These are phyloP conservation scores for Blastobotrys arbuscula DNA, from an alignment of 1,139 yeast species.

Conservation along the genomic window DNA sequence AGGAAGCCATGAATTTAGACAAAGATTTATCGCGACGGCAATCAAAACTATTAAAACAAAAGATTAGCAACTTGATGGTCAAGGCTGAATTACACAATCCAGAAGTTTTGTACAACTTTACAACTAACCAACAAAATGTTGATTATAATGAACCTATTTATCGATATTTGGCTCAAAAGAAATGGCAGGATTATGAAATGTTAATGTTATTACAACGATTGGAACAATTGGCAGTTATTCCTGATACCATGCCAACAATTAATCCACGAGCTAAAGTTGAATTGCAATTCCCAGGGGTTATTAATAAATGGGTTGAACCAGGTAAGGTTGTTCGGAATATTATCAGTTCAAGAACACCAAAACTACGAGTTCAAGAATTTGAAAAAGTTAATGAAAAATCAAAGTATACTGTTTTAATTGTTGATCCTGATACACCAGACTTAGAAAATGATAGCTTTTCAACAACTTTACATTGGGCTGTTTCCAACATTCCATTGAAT, in stretches of 20 bases:
- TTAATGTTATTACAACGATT: conserved; percentile 82
- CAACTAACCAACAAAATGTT: conserved; percentile 39
- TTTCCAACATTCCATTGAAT: conserved; percentile 59
- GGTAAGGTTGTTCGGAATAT: conserved; percentile 70
- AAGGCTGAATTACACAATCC: conserved; percentile 71
- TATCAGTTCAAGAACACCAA: conserved; percentile 70
- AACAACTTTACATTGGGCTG: conserved; percentile 75
- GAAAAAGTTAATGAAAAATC: conserved; percentile 43
- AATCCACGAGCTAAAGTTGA: conserved; percentile 76
- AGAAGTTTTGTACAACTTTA: conserved; percentile 67
- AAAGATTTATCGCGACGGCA: background rate
- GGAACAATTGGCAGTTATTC: conserved; percentile 79
- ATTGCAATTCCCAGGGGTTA: conserved; percentile 66
- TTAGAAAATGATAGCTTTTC: conserved; percentile 58
- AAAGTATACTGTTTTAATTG: conserved; percentile 69
- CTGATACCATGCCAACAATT: conserved; percentile 88
- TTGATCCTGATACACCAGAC: conserved; percentile 92
- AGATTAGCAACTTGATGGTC: conserved; percentile 32
- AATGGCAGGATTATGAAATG: conserved; percentile 67
- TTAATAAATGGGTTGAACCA: conserved; percentile 67
- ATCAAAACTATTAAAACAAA: conserved; percentile 12
- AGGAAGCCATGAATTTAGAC: conserved; percentile 23
- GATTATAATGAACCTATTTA: conserved; percentile 77
- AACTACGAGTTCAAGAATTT: conserved; percentile 68
- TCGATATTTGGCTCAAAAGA: conserved; percentile 57